phyloP scores from a whole-genome alignment of 768 basidiomycete genomes.

The Inosperma sp. region DNA sequence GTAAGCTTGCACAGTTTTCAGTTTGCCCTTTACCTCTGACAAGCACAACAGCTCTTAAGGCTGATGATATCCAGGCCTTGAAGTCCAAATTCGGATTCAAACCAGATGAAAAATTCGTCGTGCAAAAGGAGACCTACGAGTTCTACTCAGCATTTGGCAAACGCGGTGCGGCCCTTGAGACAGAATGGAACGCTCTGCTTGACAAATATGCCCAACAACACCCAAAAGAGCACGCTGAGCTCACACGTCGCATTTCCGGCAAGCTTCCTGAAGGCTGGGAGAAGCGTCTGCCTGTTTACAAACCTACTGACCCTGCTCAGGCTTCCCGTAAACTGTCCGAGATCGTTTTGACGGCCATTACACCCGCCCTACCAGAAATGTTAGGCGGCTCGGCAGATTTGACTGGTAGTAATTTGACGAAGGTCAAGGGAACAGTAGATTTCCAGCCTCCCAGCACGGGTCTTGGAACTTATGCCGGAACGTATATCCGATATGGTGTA shows the following conservation, averaged over 20 bases:
- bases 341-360: slow-evolving; percentile 74
- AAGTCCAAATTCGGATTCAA: slow-evolving; percentile 85
- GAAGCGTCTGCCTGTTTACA: slow-evolving; percentile 79
- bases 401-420: slow-evolving; percentile 89
- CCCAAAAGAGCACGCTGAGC: slow-evolving; percentile 81
- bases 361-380: slow-evolving; percentile 75
- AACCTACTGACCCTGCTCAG: slow-evolving; percentile 73
- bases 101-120: slow-evolving; percentile 68
- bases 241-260: slow-evolving; percentile 79
- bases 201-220: slow-evolving; percentile 69
- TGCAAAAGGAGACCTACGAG: slow-evolving; percentile 70
- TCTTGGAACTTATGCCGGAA: slow-evolving; percentile 79
- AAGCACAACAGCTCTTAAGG: slow-evolving; percentile 67
- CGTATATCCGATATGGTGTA: slow-evolving; percentile 94
- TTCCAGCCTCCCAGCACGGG: slow-evolving; percentile 89
- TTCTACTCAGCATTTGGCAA: slow-evolving; percentile 61
- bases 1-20: slow-evolving; percentile 50
- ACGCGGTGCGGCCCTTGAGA: slow-evolving; percentile 70
- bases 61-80: slow-evolving; percentile 79
- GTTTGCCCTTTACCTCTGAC: neutral
- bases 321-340: slow-evolving; percentile 93
- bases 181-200: slow-evolving; percentile 69
- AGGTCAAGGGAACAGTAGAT: slow-evolving; percentile 78
- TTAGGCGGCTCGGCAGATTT: slow-evolving; percentile 87
- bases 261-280: slow-evolving; percentile 86